Percentiles rank a stretch among this genome's conserved stretches.
phyloP scores from a whole-genome alignment of 306 rosid genomes.

The Abrus pulchellus region DNA sequence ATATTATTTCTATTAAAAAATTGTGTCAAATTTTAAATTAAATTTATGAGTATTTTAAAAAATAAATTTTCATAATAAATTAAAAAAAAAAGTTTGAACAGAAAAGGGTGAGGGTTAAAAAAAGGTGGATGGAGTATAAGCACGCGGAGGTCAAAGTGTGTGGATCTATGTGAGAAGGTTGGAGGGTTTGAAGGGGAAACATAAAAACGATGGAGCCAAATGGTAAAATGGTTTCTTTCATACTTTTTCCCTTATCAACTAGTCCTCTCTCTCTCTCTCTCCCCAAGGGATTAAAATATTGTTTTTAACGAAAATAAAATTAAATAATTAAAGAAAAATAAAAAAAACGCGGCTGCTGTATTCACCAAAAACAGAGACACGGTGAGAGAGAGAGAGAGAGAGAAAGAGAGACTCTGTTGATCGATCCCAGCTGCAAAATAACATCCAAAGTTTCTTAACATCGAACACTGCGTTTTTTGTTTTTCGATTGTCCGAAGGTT shows the following conservation, averaged over 20 bases:
- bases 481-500: slow-evolving; percentile 38
- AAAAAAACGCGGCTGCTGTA: slow-evolving; percentile 82
- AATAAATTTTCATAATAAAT: too few relatives aligned
- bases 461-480: background rate
- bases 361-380: slow-evolving; percentile 69
- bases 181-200: slow-evolving; percentile 43
- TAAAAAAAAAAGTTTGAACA: too few relatives aligned
- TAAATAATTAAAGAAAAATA: slow-evolving; percentile 42
- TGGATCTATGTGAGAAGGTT: slow-evolving; percentile 7
- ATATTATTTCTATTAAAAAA: too few relatives aligned
- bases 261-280: slow-evolving; percentile 36
- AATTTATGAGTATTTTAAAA: too few relatives aligned
- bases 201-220: slow-evolving; percentile 23
- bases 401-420: slow-evolving; percentile 48
- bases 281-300: slow-evolving; percentile 30
- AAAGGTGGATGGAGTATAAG: background rate
- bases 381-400: slow-evolving; percentile 55
- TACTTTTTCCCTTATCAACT: slow-evolving; percentile 45
- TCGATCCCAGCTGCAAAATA: slow-evolving; percentile 59
- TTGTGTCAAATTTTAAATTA: too few relatives aligned
- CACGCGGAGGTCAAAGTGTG: slow-evolving; percentile 40
- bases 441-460: slow-evolving; percentile 43
- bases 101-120: too few relatives aligned
- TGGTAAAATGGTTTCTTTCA: slow-evolving; percentile 41
- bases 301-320: slow-evolving; percentile 41